Evolutionary conservation across 257 asterid species (phyloP).

Genomic region (Vinca minor): DNA sequence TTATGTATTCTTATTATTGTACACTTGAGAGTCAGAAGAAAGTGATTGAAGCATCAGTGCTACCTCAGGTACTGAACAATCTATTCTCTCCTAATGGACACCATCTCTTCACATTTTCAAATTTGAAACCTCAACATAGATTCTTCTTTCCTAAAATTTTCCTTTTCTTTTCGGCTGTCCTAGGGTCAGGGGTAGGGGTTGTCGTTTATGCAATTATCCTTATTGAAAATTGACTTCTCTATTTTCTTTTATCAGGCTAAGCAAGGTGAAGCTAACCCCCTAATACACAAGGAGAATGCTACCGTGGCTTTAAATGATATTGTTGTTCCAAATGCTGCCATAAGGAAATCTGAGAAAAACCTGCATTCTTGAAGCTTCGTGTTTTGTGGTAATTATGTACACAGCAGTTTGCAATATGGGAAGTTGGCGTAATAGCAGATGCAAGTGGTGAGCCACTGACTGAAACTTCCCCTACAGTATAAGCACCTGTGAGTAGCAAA

Average conservation of each 20-base stretch:
- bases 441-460: background rate
- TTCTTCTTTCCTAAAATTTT: background rate
- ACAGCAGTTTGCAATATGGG: background rate
- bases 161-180: background rate
- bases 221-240: background rate
- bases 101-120: background rate
- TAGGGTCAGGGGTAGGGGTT: background rate
- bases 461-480: slow-evolving; percentile 4
- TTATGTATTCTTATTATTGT: slow-evolving; percentile 58
- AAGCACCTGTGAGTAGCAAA: slow-evolving; percentile 9
- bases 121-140: background rate
- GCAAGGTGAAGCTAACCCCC: slow-evolving; percentile 63
- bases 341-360: slow-evolving; percentile 44
- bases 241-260: slow-evolving; percentile 36
- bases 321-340: too few species aligned
- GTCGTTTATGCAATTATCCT: background rate
- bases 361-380: slow-evolving; percentile 21
- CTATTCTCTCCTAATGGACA: slow-evolving; percentile 13
- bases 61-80: slow-evolving; percentile 42
- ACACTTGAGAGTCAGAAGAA: slow-evolving; percentile 43
- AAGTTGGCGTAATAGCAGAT: background rate
- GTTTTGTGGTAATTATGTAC: background rate
- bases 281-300: slow-evolving; percentile 49
- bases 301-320: slow-evolving; percentile 29
- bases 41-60: slow-evolving; percentile 34